Percentiles rank a stretch among this genome's conserved stretches.
These are phyloP conservation scores for Phoma sp. DNA, from an alignment of 2,329 filamentous ascomycete genomes.

Conservation along the genomic window DNA sequence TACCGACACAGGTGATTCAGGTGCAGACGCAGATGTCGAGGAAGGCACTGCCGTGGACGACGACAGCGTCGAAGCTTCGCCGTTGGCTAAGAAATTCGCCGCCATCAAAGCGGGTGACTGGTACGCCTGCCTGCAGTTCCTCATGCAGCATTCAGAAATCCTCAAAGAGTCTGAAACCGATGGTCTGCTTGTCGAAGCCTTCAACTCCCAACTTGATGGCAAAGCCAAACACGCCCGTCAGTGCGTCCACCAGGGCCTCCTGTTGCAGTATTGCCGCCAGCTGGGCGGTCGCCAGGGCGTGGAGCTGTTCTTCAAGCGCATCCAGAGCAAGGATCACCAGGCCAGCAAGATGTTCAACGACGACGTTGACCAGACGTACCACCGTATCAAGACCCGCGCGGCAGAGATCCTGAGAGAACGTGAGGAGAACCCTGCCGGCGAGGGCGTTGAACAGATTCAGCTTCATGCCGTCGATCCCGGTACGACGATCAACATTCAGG, in stretches of 20 bases:
- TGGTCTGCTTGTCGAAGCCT: conserved; percentile 86
- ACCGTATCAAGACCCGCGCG: conserved; percentile 77
- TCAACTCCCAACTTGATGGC: conserved; percentile 81
- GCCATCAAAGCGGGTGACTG: conserved; percentile 80
- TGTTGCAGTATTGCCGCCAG: conserved; percentile 93
- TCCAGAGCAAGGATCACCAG: conserved; percentile 87
- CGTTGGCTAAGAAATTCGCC: conserved; percentile 80
- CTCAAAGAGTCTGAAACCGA: conserved; percentile 87
- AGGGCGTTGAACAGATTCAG: conserved; percentile 92
- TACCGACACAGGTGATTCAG: conserved; percentile 56
- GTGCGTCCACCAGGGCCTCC: conserved; percentile 89
- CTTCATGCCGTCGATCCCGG: conserved; percentile 93
- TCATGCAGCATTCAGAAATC: conserved; percentile 78
- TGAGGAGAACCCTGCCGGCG: conserved; percentile 55
- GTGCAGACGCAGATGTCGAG: conserved; percentile 67
- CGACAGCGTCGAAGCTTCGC: conserved; percentile 75
- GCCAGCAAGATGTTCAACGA: conserved; percentile 90
- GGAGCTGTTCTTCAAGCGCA: conserved; percentile 91
- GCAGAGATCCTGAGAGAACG: conserved; percentile 72
- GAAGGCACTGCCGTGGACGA: conserved; percentile 55
- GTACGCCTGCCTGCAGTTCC: conserved; percentile 73
- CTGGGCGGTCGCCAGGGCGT: conserved; percentile 90
- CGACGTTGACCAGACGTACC: conserved; percentile 88
- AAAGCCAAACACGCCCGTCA: conserved; percentile 79
- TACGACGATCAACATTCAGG: conserved; percentile 86